These are phyloP conservation scores for Fusarium paranaense DNA, from an alignment of 2,329 filamentous ascomycete species.

Conservation along the genomic window DNA sequence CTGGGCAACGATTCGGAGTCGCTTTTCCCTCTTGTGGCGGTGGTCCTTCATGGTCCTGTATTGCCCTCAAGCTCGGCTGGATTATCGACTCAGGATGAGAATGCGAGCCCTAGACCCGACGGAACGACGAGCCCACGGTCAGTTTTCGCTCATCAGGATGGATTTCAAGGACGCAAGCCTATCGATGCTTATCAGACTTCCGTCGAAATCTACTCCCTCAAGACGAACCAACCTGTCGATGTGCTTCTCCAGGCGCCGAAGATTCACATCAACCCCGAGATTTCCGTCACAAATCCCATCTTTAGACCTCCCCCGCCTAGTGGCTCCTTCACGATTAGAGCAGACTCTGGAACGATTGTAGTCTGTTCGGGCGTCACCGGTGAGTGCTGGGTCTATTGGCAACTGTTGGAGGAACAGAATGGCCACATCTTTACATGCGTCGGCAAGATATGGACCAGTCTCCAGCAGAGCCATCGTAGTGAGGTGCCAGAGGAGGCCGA, in stretches of 20 bases:
- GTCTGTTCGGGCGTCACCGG: constrained; percentile 86
- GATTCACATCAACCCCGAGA: constrained; percentile 65
- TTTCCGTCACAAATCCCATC: constrained; percentile 70
- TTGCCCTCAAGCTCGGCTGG: constrained; percentile 57
- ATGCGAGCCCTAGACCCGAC: constrained; percentile 55
- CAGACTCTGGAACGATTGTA: constrained; percentile 77
- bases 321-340: constrained; percentile 79
- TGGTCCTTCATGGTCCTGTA: constrained; percentile 83
- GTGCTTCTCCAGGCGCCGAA: constrained; percentile 79
- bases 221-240: constrained; percentile 76
- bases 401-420: constrained; percentile 58
- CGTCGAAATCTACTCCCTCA: constrained; percentile 89
- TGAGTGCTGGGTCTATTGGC: constrained; percentile 83
- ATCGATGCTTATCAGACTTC: constrained; percentile 83
- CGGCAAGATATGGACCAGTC: constrained; percentile 91
- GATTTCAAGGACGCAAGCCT: constrained; percentile 49
- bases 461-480: constrained; percentile 71
- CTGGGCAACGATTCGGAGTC: constrained; percentile 63
- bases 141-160: constrained; percentile 53
- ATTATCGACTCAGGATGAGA: constrained; percentile 51
- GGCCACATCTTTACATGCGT: constrained; percentile 71
- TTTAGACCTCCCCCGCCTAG: constrained; percentile 77
- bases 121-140: constrained; percentile 56
- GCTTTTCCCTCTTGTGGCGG: constrained; percentile 78
- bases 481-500: constrained; percentile 61